These are phyloP conservation scores for Penicillium robsamsonii DNA, from an alignment of 495 filamentous ascomycete species.

Conservation along the genomic window DNA sequence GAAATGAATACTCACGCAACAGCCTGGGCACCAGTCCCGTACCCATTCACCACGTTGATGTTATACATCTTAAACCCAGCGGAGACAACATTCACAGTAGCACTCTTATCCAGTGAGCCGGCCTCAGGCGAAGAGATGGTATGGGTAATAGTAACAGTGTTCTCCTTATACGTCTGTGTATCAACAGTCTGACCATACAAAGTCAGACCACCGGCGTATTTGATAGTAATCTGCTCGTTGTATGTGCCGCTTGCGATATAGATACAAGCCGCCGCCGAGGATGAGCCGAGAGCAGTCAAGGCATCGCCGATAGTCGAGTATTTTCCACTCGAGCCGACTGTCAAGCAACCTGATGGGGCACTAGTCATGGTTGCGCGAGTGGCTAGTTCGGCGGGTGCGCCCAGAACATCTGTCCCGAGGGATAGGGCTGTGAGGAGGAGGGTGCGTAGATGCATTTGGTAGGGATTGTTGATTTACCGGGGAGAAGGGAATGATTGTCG, in stretches of 20 bases:
- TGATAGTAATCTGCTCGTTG: constrained; percentile 53
- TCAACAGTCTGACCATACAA: constrained; percentile 59
- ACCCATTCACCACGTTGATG: constrained; percentile 58
- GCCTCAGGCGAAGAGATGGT: constrained; percentile 46
- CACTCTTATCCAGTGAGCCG: constrained; percentile 47
- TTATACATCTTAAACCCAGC: constrained; percentile 58
- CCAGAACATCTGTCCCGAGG: constrained; percentile 10
- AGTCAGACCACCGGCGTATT: constrained; percentile 30
- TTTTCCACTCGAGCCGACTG: constrained; percentile 24
- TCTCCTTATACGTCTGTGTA: constrained; percentile 51
- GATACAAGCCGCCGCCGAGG: constrained; percentile 29
- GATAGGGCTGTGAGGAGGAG: constrained; percentile 11
- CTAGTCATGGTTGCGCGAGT: constrained; percentile 20
- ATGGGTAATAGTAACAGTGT: constrained; percentile 61
- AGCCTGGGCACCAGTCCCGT: constrained; percentile 33
- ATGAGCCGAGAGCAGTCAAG: constrained; percentile 25
- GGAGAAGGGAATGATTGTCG: not conserved
- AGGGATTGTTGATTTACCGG: not conserved
- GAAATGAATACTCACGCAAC: constrained; percentile 30
- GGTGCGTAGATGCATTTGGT: constrained; percentile 1
- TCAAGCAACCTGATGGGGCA: constrained; percentile 31
- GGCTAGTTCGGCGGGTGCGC: constrained; percentile 12
- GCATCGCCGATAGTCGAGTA: constrained; percentile 32
- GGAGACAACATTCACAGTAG: constrained; percentile 55
- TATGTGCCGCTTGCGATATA: constrained; percentile 43